These are phyloP conservation scores for Conoideocrella luteorostrata DNA, from an alignment of 2,329 filamentous ascomycete genomes.

Conservation along the genomic window DNA sequence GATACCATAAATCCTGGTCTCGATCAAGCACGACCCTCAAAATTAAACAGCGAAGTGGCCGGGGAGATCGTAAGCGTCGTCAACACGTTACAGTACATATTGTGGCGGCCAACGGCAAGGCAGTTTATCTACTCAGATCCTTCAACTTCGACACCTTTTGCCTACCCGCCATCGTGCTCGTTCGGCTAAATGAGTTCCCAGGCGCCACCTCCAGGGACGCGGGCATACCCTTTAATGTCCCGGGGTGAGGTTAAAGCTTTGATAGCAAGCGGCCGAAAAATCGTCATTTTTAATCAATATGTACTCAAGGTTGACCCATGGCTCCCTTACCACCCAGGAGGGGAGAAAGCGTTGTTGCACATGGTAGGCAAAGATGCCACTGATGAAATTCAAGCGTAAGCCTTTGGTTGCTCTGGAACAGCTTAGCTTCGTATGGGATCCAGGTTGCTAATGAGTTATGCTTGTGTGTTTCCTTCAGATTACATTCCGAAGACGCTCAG, in stretches of 20 bases:
- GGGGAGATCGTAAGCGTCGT: too few relatives aligned
- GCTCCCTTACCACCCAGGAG: conserved; percentile 85
- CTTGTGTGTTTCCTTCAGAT: conserved; percentile 37
- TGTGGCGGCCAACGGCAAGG: too few relatives aligned
- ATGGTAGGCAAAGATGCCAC: conserved; percentile 93
- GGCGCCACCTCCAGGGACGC: not conserved
- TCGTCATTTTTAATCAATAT: conserved; percentile 74
- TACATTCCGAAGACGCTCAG: conserved; percentile 75
- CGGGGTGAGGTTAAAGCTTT: conserved; percentile 52
- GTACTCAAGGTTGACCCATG: conserved; percentile 86
- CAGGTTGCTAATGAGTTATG: not conserved
- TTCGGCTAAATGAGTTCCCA: not conserved
- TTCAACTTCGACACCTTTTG: too few relatives aligned
- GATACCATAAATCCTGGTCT: too few relatives aligned
- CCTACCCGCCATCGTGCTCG: too few relatives aligned
- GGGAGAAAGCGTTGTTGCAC: conserved; percentile 83
- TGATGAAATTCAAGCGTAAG: conserved; percentile 86
- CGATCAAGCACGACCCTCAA: too few relatives aligned
- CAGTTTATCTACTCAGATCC: too few relatives aligned
- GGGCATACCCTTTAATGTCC: conserved; percentile 30
- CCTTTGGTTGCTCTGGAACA: not conserved
- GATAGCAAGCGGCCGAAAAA: conserved; percentile 72
- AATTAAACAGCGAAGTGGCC: too few relatives aligned
- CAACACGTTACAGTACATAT: too few relatives aligned
- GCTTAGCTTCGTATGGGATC: conserved; percentile 14